These are phyloP conservation scores for Discostella stelligeroides DNA, from an alignment of 108 stramenopile species.

Conservation along the genomic window DNA sequence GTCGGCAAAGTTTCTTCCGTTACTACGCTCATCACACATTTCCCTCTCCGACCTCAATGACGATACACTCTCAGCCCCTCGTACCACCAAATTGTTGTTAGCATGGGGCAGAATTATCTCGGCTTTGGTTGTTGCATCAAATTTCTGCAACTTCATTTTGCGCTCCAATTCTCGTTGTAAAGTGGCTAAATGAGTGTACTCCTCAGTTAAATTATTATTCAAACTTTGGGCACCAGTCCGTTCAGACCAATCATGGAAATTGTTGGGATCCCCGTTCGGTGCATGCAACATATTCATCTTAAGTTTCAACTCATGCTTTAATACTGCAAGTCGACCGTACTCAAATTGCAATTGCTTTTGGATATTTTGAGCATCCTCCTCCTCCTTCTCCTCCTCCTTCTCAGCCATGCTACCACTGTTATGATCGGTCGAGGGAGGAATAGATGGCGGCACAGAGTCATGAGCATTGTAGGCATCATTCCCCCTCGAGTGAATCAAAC, in stretches of 20 bases:
- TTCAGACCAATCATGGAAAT: neutral
- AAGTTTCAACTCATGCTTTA: slow-evolving; percentile 29
- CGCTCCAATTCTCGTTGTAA: slow-evolving; percentile 28
- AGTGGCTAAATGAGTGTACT: slow-evolving; percentile 32
- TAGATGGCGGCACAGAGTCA: neutral
- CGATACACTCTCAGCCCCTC: neutral
- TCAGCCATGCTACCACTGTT: neutral
- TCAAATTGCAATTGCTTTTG: slow-evolving; percentile 6
- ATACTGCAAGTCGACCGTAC: slow-evolving; percentile 32
- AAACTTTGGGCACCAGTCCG: neutral
- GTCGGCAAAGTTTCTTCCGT: too few species aligned
- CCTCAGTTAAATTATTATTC: slow-evolving; percentile 9
- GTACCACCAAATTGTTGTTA: too few species aligned
- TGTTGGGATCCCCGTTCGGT: neutral
- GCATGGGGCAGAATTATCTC: too few species aligned
- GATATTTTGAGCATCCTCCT: neutral
- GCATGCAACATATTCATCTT: slow-evolving; percentile 14
- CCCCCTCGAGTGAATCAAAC: too few species aligned
- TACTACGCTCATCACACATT: too few species aligned
- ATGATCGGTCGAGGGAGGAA: neutral
- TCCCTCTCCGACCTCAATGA: neutral
- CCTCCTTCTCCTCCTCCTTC: too few species aligned
- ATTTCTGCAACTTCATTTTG: slow-evolving; percentile 31
- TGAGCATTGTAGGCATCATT: neutral
- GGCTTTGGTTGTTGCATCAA: too few species aligned